Evolutionary conservation across 495 filamentous ascomycete species (phyloP), one percentile per base, ranked within the genome.

Genomic region (Glonium stellatum): DNA sequence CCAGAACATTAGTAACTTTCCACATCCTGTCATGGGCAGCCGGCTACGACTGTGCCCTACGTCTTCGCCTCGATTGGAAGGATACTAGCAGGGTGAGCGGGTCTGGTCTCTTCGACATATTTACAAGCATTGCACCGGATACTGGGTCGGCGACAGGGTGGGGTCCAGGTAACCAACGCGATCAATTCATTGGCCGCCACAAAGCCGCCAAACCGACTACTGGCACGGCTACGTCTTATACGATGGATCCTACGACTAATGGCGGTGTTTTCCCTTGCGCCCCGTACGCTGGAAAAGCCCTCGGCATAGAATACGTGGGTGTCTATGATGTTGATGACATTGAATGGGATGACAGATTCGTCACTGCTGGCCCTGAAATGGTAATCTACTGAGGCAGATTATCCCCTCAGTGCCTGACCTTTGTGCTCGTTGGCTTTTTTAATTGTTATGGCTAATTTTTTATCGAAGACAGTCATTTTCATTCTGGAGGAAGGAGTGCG

Each of bases 151-250:
- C 15, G 11, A 19, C 54, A 0, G 22, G 37, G 19, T 62, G 60
- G 60, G 54, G 54, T 44, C 57, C 57, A 1, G 60, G 60, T 0
- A 62, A 62, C 48, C 60, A 58, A 37, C 46, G 60, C 1, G 37
- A 56, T 19, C 31, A 49, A 22, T 18, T 47, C 12, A 13, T 36
- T 22, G 60, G 27, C 6, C 39, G 55, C 13, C 46, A 42, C 22
- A 57, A 52, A 27, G 35, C 53, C 3, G 34, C 37, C 11, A 36
- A 54, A n/a, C 36, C 36, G 36, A 39, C 8, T 39, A 8, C 36
- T 8, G 23, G 11, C 0, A 41, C 47, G 5, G 37, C 52, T 1
- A 55, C 47, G 35, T 46, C 44, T 0, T 52, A 22, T n/a, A 8
- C 50, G 4, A 11, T 15, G 3, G 59, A 51, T 31, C 5, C 36